These are phyloP conservation scores for Macroventuria anomochaeta DNA, from an alignment of 2,329 filamentous ascomycete species.

Conservation along the genomic window DNA sequence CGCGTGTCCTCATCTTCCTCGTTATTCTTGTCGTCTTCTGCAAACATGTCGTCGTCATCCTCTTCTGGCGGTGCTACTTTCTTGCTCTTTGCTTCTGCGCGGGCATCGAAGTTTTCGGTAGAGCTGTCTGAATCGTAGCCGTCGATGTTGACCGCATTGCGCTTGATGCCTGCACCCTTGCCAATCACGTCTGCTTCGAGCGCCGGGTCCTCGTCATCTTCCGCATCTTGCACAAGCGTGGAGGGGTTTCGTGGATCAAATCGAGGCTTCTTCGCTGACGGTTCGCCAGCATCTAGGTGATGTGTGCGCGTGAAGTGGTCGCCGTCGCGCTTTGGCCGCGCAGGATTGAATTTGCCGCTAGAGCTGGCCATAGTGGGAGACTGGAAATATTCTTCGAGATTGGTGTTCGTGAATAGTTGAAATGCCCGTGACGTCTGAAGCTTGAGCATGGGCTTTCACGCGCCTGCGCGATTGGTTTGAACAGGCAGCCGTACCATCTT, in stretches of 20 bases:
- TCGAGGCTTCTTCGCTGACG: constrained; percentile 75
- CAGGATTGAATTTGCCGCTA: constrained; percentile 54
- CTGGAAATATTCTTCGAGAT: not conserved
- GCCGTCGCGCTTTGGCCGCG: constrained; percentile 81
- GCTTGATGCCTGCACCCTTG: constrained; percentile 75
- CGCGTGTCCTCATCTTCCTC: constrained; percentile 61
- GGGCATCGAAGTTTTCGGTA: constrained; percentile 84
- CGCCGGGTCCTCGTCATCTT: constrained; percentile 75
- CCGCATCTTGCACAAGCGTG: constrained; percentile 81
- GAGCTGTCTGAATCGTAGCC: constrained; percentile 95
- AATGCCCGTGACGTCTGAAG: constrained; percentile 17
- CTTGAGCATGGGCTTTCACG: constrained; percentile 9
- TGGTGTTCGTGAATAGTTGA: not conserved
- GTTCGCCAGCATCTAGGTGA: constrained; percentile 64
- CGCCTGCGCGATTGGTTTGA: constrained; percentile 26
- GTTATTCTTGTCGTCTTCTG: constrained; percentile 65
- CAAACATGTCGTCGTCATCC: constrained; percentile 77
- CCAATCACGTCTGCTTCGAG: constrained; percentile 94
- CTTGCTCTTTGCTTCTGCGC: constrained; percentile 66
- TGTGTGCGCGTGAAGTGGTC: constrained; percentile 81
- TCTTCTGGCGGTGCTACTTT: constrained; percentile 62
- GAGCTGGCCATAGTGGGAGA: constrained; percentile 36
- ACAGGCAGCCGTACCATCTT: constrained; percentile 29
- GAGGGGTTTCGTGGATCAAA: constrained; percentile 97
- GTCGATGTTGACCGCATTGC: constrained; percentile 93